Percentiles rank a stretch among this genome's conserved stretches.
Conservation (phyloP, 306 rosid genomes). For the Pyrus pyrifolia region DNA sequence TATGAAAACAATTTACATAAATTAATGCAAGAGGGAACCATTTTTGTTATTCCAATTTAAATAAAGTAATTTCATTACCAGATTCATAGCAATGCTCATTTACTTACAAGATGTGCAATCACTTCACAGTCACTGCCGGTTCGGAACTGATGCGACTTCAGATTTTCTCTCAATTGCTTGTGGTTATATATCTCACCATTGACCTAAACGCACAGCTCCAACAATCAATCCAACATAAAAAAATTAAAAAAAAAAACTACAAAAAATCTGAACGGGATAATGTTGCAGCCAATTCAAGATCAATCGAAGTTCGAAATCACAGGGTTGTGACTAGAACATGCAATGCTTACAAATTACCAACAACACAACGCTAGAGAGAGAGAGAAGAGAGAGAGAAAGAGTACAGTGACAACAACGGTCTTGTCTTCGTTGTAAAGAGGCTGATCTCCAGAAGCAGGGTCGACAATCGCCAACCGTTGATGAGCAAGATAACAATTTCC, state of each 20-base stretch:
- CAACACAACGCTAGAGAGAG: background rate
- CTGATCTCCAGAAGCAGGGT: conserved; percentile 95
- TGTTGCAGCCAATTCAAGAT: background rate
- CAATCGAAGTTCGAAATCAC: background rate
- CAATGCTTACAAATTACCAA: background rate
- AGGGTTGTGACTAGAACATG: background rate
- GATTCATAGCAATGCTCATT: conserved; percentile 6
- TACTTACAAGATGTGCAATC: conserved; percentile 94
- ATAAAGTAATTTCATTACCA: background rate
- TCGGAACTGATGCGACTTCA: conserved; percentile 70
- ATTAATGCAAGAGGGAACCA: background rate
- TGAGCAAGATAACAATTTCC: conserved; percentile 82
- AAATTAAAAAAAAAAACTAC: background rate
- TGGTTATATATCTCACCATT: conserved; percentile 99
- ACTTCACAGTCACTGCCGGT: conserved; percentile 98
- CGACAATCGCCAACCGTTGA: conserved; percentile 84
- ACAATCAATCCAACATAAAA: conserved; percentile 4
- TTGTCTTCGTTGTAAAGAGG: conserved; percentile 89
- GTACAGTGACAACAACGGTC: conserved; percentile 72
- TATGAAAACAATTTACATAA: background rate
- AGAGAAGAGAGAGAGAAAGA: background rate
- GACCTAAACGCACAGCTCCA: conserved; percentile 49
- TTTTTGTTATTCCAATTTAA: background rate
- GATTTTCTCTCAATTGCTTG: conserved; percentile 49
- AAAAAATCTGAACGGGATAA: background rate